Base-by-base conservation (phyloP, 2,329 filamentous ascomycete species). In the Zymoseptoria tritici region DNA sequence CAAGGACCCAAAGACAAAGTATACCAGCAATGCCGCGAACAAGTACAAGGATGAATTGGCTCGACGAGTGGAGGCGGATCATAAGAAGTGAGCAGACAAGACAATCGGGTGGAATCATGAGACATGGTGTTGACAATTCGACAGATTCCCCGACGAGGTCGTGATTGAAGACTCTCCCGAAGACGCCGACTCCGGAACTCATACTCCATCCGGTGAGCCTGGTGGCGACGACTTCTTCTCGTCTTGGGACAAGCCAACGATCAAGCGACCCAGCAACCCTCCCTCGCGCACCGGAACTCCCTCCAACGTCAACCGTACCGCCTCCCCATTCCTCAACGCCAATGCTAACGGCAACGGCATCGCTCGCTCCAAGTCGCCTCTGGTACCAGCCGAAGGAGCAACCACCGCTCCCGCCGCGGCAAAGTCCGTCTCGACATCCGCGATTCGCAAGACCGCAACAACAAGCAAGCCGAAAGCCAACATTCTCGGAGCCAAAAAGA, bases 41-140 rank as follows among this genome's bases (percentile, higher is more conserved):
- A 97, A 97, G 78, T 99, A 99, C 79, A 99, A 99, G 81, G 93
- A 97, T 58, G 93, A 97, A 75, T 81, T 99, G 60, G 93, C 93
- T 79, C 85, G 87, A 75, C 84, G 93, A 67, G 91, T 91, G 56
- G 88, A 87, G 51, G 82, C 85, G 68, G 94, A 99, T 75, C 88
- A 89, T 60, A 85, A 87, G 73, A 88, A 94, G 90, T 97, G 81
- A 67, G 88, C 76, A 26, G 8, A 52, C 3, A 29, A 31, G 8
- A 3, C 7, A 9, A 52, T 19, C 19, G 13, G 13, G 9, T 6
- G 57, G 13, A 16, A 4, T 1, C 7, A 52, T 8, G 22, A 6
- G 16, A 53, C 20, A 49, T 42, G 29, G 36, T 29, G 46, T 71
- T 75, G 62, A 76, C 67, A 46, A 31, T 55, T 72, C 60, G 52